A percentile compares a stretch with the other conserved stretches of the same genome.
Evolutionary conservation across 148 eudicot species (phyloP).

Genomic region (Amaranthus palmeri): DNA sequence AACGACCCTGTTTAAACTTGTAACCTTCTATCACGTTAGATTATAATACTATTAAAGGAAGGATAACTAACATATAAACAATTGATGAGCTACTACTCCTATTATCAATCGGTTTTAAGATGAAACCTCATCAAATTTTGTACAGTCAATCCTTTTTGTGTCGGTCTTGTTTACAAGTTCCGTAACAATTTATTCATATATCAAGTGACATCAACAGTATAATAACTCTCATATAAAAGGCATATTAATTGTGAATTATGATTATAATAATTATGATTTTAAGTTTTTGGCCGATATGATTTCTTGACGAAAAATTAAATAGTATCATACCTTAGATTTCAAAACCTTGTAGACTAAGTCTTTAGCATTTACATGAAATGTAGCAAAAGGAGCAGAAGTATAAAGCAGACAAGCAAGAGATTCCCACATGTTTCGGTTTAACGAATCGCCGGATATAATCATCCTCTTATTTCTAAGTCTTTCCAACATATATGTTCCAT

Average conservation of each 20-base stretch:
- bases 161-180: too few relatives aligned
- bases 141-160: too few relatives aligned
- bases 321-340: slow-evolving; percentile 29
- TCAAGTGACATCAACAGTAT: neutral
- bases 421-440: slow-evolving; percentile 49
- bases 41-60: too few relatives aligned
- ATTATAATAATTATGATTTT: too few relatives aligned
- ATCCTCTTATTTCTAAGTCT: slow-evolving; percentile 43
- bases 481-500: slow-evolving; percentile 36
- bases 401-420: slow-evolving; percentile 52
- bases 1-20: too few relatives aligned
- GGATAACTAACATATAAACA: too few relatives aligned
- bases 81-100: too few relatives aligned
- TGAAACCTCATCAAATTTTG: too few relatives aligned
- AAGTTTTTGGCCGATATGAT: too few relatives aligned
- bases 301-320: neutral
- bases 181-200: neutral
- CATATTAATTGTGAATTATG: too few relatives aligned
- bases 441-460: slow-evolving; percentile 46
- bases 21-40: too few relatives aligned
- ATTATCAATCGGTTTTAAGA: too few relatives aligned
- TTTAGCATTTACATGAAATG: slow-evolving; percentile 21
- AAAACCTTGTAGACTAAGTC: slow-evolving; percentile 24
- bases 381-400: slow-evolving; percentile 32
- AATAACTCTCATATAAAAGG: neutral